Percentiles rank a stretch among this genome's conserved stretches.
Evolutionary conservation across 495 filamentous ascomycete genomes (phyloP).

Genomic region (Penicillium paxilli): DNA sequence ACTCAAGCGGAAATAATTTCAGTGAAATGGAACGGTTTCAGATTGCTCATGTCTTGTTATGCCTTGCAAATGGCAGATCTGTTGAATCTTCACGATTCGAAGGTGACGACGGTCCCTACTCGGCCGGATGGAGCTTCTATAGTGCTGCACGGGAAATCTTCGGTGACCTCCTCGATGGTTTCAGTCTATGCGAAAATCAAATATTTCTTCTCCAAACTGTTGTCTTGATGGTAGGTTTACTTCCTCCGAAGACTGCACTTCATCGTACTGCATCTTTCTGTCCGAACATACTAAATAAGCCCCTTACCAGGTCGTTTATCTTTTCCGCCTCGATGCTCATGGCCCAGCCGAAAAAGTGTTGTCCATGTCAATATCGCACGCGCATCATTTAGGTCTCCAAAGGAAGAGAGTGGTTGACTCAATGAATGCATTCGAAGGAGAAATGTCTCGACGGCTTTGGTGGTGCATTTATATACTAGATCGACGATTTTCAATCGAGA

Average conservation of each 20-base stretch:
- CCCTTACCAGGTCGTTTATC: constrained; percentile 22
- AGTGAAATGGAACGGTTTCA: constrained; percentile 5
- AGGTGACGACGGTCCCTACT: constrained; percentile 16
- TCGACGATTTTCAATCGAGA: constrained; percentile 26
- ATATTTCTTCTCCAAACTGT: constrained; percentile 25
- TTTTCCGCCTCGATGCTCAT: constrained; percentile 29
- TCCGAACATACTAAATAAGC: too few relatives aligned
- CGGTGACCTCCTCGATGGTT: constrained; percentile 21
- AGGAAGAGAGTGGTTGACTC: constrained; percentile 13
- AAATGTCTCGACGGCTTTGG: constrained; percentile 25
- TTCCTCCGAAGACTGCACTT: too few relatives aligned
- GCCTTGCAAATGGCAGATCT: constrained; percentile 27
- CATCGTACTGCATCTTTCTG: too few relatives aligned
- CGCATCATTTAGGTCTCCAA: constrained; percentile 28
- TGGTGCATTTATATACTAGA: constrained; percentile 29
- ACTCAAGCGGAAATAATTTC: neutral
- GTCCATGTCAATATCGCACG: constrained; percentile 26
- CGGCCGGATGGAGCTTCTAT: constrained; percentile 30
- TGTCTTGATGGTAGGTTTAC: constrained; percentile 18
- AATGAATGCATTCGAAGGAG: constrained; percentile 16
- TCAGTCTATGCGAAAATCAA: constrained; percentile 19
- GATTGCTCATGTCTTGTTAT: constrained; percentile 20
- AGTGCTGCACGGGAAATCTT: constrained; percentile 23
- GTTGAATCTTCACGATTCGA: constrained; percentile 19
- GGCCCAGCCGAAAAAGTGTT: constrained; percentile 29